These are phyloP conservation scores for Botrytis fragariae DNA, from an alignment of 2,329 filamentous ascomycete species.

Conservation along the genomic window DNA sequence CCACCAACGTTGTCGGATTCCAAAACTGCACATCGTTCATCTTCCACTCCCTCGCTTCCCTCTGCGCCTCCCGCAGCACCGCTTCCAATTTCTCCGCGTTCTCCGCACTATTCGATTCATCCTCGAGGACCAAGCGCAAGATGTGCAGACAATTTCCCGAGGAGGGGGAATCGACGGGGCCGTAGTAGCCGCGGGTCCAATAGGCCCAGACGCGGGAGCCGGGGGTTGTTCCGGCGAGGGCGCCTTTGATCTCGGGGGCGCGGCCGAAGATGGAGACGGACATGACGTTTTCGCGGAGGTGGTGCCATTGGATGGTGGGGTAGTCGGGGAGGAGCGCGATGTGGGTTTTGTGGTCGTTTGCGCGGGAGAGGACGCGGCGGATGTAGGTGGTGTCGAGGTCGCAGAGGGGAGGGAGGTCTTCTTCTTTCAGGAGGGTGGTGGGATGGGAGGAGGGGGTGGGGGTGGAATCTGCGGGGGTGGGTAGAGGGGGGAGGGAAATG, in stretches of 20 bases:
- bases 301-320: slow-evolving; percentile 71
- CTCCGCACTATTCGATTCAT: slow-evolving; percentile 43
- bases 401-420: slow-evolving; percentile 61
- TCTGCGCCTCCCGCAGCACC: slow-evolving; percentile 64
- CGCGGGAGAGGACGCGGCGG: slow-evolving; percentile 48
- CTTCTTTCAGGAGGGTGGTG: slow-evolving; percentile 49
- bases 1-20: slow-evolving; percentile 66
- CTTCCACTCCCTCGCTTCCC: slow-evolving; percentile 69
- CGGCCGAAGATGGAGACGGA: slow-evolving; percentile 57
- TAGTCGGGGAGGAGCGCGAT: slow-evolving; percentile 69
- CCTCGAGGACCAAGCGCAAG: slow-evolving; percentile 66
- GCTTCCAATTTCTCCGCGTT: slow-evolving; percentile 55
- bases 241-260: slow-evolving; percentile 64
- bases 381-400: slow-evolving; percentile 63
- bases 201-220: slow-evolving; percentile 65
- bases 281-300: slow-evolving; percentile 78
- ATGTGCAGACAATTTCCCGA: slow-evolving; percentile 67
- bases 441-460: not conserved
- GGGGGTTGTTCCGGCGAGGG: slow-evolving; percentile 52
- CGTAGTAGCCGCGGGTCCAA: slow-evolving; percentile 68
- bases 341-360: slow-evolving; percentile 45
- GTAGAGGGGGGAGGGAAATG: slow-evolving; percentile 55
- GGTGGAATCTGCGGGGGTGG: slow-evolving; percentile 38
- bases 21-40: slow-evolving; percentile 73
- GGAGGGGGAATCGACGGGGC: slow-evolving; percentile 44